Base-by-base conservation (phyloP, 306 rosid genomes). In the Medicago arabica region DNA sequence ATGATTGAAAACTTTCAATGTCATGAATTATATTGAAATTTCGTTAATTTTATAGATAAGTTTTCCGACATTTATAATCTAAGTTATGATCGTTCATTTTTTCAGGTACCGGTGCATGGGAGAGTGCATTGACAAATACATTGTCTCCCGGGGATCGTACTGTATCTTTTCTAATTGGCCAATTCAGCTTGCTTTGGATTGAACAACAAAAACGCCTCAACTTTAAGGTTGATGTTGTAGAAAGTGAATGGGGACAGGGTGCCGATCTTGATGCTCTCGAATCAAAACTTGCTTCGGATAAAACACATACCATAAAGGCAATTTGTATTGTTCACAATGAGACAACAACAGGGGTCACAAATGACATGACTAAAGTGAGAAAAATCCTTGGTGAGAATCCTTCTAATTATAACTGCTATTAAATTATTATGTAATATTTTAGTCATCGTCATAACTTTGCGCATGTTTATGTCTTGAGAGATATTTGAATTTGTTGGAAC, bases 51-150 rank as follows among this genome's bases (percentile, higher is more conserved):
- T 46, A 46, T 46, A 46, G n/a, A 46, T 46, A 13, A 46, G 13
- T 46, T 11, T 1, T 46, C 4, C n/a, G 6, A 46, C 3, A 5
- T 1, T 1, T 11, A 46, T 8, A 40, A 44, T 44, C 2, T 44
- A 9, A 11, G 11, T 18, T 61, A 3, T 61, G 19, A 60, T 60
- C 13, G 1, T 54, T 75, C 75, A 43, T 53, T 38, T 69, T n/a
- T 40, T 83, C 75, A 95, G 99, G 99, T 55, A 95, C 99, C 67
- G 99, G 99, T 69, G 97, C 99, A 67, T 95, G 99, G 97, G 99
- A 95, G 89, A 95, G 99, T 86, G 97, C 97, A 46, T 89, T 95
- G 46, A 95, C 99, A 55, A 95, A 95, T 83, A 95, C 99, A 62
- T 74, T 92, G 69, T 92, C 99, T 59, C 99, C 99, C 0, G 93